Base-by-base conservation (phyloP, 805 yeast genomes). In the Komagataella pseudopastoris region DNA sequence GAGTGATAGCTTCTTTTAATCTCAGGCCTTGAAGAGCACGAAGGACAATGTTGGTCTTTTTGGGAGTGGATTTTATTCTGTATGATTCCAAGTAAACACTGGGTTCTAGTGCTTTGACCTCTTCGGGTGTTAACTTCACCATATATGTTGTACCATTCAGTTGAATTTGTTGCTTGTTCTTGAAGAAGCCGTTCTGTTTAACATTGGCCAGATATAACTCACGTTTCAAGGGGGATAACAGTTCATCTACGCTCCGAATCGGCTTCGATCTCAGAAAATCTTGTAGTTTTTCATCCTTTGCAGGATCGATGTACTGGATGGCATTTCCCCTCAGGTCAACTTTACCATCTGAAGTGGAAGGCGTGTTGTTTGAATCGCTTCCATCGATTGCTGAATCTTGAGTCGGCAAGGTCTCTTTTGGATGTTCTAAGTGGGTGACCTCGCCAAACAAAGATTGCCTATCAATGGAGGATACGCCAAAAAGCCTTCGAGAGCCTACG, bases 11-110 rank as follows among this genome's bases (percentile, higher is more conserved):
- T 46, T 77, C 78, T 58, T 81, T 78, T 43, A 87, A 80, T 51
- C 80, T 76, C 67, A 85, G 69, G 39, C 83, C 83, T 52, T 87
- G 77, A 53, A 90, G 76, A 61, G 89, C 78, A 57, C 97, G 76
- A 56, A 87, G 72, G 49, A 88, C 85, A 45, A 81, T 71, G 8
- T 88, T 88, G 47, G 93, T 88, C 69, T 91, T 91, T 68, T 91
- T 91, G 72, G 84, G 78, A 5, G 95, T 83, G n/a, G 90, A 78
- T 65, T 88, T 88, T 59, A 90, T 75, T 66, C 98, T 77, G 71
- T 75, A 83, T 8, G 95, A 85, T 63, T 84, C 77, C 52, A 86
- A 67, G 67, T 81, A 88, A n/a, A 91, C 77, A 10, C 93, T 81
- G 22, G 98, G 98, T 66, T 89, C 96, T 54, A 91, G 72, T 2